phyloP scores from a whole-genome alignment of 805 yeast genomes.

The Candida coquimbonensis region DNA sequence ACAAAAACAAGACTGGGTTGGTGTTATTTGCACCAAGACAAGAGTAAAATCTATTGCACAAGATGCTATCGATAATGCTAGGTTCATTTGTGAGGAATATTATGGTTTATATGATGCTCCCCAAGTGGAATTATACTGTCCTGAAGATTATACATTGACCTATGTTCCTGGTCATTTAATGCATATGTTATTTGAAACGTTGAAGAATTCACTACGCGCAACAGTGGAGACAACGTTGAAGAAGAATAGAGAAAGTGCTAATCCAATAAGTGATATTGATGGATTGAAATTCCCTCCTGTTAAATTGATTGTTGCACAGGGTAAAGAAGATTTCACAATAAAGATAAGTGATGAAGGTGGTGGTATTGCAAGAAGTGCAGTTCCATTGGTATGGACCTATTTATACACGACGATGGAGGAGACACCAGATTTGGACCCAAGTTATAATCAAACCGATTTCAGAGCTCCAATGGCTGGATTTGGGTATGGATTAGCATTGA shows the following conservation, averaged over 20 bases:
- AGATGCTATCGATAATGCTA: conserved; percentile 86
- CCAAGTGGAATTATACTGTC: conserved; percentile 66
- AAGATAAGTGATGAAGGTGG: conserved; percentile 93
- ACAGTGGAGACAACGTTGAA: conserved; percentile 76
- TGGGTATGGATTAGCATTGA: conserved; percentile 86
- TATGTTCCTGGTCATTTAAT: conserved; percentile 90
- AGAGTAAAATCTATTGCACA: conserved; percentile 77
- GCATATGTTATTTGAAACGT: conserved; percentile 84
- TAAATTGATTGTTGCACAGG: conserved; percentile 81
- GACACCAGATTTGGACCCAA: conserved; percentile 45
- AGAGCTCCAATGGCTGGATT: conserved; percentile 92
- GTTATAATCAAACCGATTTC: conserved; percentile 50
- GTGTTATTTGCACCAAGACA: conserved; percentile 81
- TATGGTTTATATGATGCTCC: conserved; percentile 86
- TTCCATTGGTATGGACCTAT: conserved; percentile 86
- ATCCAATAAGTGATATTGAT: conserved; percentile 33
- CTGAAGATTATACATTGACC: conserved; percentile 65
- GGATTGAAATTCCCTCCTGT: conserved; percentile 77
- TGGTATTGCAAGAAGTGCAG: conserved; percentile 79
- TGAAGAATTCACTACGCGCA: conserved; percentile 82
- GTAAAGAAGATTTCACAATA: conserved; percentile 84
- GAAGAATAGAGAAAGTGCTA: conserved; percentile 36
- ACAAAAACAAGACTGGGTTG: conserved; percentile 64
- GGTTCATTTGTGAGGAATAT: conserved; percentile 86
- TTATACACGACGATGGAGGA: conserved; percentile 81